Base-by-base conservation (phyloP, 805 yeast species). In the Spathaspora hagerdaliae region DNA sequence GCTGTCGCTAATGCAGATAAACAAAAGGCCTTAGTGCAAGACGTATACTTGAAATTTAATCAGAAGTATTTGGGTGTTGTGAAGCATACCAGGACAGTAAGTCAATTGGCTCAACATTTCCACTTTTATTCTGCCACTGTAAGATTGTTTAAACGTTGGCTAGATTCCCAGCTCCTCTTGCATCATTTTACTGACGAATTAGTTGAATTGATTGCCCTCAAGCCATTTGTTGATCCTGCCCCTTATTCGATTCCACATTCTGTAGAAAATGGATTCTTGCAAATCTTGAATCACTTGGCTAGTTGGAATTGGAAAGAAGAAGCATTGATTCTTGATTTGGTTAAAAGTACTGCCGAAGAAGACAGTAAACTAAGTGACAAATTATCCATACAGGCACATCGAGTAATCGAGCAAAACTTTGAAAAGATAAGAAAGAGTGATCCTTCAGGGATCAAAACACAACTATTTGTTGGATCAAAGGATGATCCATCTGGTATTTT, bases 251-350 rank as follows among this genome's bases (percentile, higher is more conserved):
- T 81, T 1, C 98, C 99, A 3, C 79, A 84, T 27, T 82, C 92
- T 45, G 81, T 85, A 7, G 83, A 82, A 50, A 77, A 85, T 45
- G 99, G 96, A 6, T 89, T 94, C 60, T 68, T 87, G 47, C 82
- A 94, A 48, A 77, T 83, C 10, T 61, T 94, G 34, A 71, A 78
- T 39, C 87, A 85, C 56, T 62, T 94, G 38, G 76, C 96, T 26
- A 67, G 66, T 37, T 94, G 99, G 99, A 90, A 94, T 63, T 94
- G 99, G 99, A 85, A 80, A 55, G 95, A 87, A 51, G 89, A 85
- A 39, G 85, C 96, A 1, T 67, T 94, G 49, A 78, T 91, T 44
- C 66, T 94, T 49, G 97, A 94, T 57, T 67, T 88, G 53, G 81
- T 84, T 11, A 82, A 78, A 49, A 63, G 58, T 36, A 51, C 52